These are phyloP conservation scores for Diaporthe sp. DNA, from an alignment of 2,329 filamentous ascomycete species.

Conservation along the genomic window DNA sequence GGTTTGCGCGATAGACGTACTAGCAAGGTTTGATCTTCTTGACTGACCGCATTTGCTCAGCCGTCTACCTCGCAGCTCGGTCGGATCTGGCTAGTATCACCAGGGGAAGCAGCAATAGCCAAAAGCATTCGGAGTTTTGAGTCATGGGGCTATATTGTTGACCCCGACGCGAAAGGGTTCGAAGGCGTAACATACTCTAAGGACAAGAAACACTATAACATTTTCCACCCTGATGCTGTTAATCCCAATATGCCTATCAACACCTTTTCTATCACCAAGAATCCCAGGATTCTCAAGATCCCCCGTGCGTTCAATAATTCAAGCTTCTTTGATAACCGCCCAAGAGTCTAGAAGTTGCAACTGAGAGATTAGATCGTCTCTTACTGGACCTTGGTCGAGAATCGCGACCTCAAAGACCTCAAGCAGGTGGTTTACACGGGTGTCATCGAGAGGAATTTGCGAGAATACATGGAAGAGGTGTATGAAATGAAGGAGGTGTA, in stretches of 20 bases:
- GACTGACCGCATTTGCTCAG: not conserved
- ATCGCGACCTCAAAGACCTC: not conserved
- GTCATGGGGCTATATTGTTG: not conserved
- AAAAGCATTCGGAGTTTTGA: constrained; percentile 41
- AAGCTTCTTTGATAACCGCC: not conserved
- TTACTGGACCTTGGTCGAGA: not conserved
- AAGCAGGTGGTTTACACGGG: not conserved
- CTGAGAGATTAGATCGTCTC: not conserved
- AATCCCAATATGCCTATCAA: not conserved
- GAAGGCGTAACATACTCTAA: accelerated
- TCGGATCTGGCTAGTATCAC: not conserved
- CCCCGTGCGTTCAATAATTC: not conserved
- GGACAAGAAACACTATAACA: not conserved
- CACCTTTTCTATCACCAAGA: not conserved
- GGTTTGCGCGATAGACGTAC: not conserved
- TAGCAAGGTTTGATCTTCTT: not conserved
- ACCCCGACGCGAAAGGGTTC: not conserved
- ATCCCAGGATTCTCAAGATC: not conserved
- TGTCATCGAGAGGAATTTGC: not conserved
- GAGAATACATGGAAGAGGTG: not conserved
- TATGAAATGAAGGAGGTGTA: not conserved
- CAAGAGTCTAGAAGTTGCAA: not conserved
- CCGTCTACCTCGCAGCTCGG: not conserved
- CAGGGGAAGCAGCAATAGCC: not conserved
- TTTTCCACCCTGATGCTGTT: not conserved